Percentiles rank a stretch among this genome's conserved stretches.
Evolutionary conservation across 495 filamentous ascomycete genomes (phyloP).

Genomic region (Ramalina peruviana): DNA sequence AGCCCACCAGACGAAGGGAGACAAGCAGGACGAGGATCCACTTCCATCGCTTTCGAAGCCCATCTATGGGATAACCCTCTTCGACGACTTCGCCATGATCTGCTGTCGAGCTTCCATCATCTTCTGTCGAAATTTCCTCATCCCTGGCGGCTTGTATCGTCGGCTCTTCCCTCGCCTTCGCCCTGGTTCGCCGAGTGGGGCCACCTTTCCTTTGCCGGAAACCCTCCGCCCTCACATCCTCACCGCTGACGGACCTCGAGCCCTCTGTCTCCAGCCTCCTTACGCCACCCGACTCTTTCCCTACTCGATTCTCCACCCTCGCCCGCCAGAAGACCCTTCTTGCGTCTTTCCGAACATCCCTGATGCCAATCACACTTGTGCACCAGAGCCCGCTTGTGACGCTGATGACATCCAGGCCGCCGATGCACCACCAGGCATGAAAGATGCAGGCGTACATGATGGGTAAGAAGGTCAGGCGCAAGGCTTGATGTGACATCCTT

Average conservation of each 20-base stretch:
- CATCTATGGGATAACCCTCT: slow-evolving; percentile 9
- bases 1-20: slow-evolving; percentile 8
- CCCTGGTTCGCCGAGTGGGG: too few relatives aligned
- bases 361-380: slow-evolving; percentile 4
- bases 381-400: slow-evolving; percentile 11
- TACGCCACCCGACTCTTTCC: not conserved
- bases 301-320: not conserved
- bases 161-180: too few relatives aligned
- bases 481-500: slow-evolving; percentile 1
- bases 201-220: too few relatives aligned
- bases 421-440: slow-evolving; percentile 2
- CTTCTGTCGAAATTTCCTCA: not conserved
- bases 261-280: not conserved
- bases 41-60: not conserved
- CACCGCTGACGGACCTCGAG: too few relatives aligned
- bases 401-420: slow-evolving; percentile 11
- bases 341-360: slow-evolving; percentile 4
- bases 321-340: not conserved
- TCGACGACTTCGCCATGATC: not conserved
- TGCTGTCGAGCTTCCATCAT: not conserved
- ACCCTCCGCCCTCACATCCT: too few relatives aligned
- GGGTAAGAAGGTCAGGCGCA: slow-evolving; percentile 8
- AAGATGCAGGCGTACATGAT: slow-evolving; percentile 9
- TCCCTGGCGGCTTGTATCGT: not conserved
- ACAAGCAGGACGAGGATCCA: slow-evolving; percentile 14